A percentile compares a stretch with the other conserved stretches of the same genome.
These are phyloP conservation scores for Cryptococcus hybrid DNA, from an alignment of 1,284 basidiomycete species.

Conservation along the genomic window DNA sequence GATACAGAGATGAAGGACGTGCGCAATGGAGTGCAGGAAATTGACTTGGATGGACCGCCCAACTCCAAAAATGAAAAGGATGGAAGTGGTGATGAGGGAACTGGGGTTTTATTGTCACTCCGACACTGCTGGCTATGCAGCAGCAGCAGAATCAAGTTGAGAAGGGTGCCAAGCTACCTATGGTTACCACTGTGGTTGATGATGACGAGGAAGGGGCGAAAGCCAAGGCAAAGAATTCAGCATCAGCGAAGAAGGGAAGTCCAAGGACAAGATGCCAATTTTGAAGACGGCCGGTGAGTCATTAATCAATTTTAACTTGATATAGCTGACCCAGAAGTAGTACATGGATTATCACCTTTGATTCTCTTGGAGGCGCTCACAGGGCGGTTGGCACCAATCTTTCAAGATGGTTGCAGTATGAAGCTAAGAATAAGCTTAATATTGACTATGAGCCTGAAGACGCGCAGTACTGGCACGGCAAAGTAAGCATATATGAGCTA, in stretches of 20 bases:
- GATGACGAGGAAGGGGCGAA: not conserved
- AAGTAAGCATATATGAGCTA: slow-evolving; percentile 44
- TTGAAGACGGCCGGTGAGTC: slow-evolving; percentile 19
- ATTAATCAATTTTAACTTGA: not conserved
- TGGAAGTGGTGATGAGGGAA: too few relatives aligned
- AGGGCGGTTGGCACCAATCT: slow-evolving; percentile 63
- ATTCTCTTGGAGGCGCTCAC: slow-evolving; percentile 77
- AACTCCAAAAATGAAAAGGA: not conserved
- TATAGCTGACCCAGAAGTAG: slow-evolving; percentile 46
- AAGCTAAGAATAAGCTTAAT: slow-evolving; percentile 74
- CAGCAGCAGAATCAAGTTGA: not conserved
- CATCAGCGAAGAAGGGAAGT: slow-evolving; percentile 3
- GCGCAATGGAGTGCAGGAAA: too few relatives aligned
- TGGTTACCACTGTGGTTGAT: too few relatives aligned
- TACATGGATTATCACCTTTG: slow-evolving; percentile 77
- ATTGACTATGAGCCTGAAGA: slow-evolving; percentile 51
- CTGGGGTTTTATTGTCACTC: too few relatives aligned
- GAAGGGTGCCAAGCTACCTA: not conserved
- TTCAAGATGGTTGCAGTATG: slow-evolving; percentile 66
- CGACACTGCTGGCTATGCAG: too few relatives aligned
- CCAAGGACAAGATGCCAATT: not conserved
- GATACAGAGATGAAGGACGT: slow-evolving; percentile 4
- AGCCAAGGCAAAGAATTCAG: not conserved
- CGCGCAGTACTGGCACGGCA: slow-evolving; percentile 30
- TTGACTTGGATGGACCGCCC: too few relatives aligned